Evolutionary conservation across 2,329 filamentous ascomycete species (phyloP), one percentile per base, ranked within the genome.

Genomic region (Phyllosticta citribraziliensis): DNA sequence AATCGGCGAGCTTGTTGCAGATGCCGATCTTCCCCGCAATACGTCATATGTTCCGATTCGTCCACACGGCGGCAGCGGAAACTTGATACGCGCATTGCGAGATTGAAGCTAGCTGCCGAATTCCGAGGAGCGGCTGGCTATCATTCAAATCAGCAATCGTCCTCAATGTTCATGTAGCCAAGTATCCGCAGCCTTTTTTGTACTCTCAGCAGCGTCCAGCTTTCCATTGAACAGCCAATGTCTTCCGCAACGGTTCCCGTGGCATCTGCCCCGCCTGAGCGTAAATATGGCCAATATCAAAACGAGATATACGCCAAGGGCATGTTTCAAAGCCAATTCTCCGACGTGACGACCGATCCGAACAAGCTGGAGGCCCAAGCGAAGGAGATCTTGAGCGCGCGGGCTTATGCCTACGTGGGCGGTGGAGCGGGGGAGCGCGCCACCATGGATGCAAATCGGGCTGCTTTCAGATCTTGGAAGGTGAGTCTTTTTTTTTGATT

Each of bases 391-490:
- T 75, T 86, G 71, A 70, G 73, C 20, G 70, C 72, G 1, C 75
- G 77, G 11, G 75, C 79, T 8, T 87, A 81, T 68, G 82, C 82
- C 64, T 88, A 87, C 72, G 80, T 86, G 24, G 75, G 79, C 17
- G 84, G 84, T n/a, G 83, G 82, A 6, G 84, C 84, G 0, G 83
- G 84, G 2, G 83, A 85, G 66, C 76, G 79, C 47, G 77, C 82
- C 2, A 88, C 85, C 0, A 81, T 84, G 76, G 80, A 82, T 57
- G 81, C 82, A 52, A 86, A 86, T 66, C 76, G 79, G 8, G 72
- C 81, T 20, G 82, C 83, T 0, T 85, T 87, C 64, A 73, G 78
- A 51, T 78, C 80, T 63, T 79, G 76, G 76, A 78, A 76, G 67
- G 75, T 74, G 22, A 22, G 22, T 22, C 22, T 68, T 2, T 53